Percentiles rank a stretch among this genome's conserved stretches.
Conservation (phyloP, 257 asterid genomes). For the Solanum sejunctum region DNA sequence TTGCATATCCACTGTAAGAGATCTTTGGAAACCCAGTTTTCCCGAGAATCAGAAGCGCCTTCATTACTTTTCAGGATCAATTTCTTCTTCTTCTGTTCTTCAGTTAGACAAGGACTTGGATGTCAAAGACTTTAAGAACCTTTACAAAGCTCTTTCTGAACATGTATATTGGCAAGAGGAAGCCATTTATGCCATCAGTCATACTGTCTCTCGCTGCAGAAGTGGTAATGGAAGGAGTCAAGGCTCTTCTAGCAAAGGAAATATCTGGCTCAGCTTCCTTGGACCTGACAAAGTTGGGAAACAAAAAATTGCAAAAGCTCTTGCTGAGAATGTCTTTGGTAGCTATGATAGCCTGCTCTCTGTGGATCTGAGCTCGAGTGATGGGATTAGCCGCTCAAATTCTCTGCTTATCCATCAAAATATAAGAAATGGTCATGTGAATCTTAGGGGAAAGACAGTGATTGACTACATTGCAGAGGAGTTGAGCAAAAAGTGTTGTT, state of each 20-base stretch:
- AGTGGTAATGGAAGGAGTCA: conserved; percentile 26
- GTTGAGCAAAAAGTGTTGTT: conserved; percentile 44
- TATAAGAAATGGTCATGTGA: conserved; percentile 15
- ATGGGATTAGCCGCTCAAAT: conserved; percentile 11
- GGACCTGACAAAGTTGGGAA: conserved; percentile 89
- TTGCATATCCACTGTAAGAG: conserved; percentile 19
- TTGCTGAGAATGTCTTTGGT: conserved; percentile 62
- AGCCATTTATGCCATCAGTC: conserved; percentile 50
- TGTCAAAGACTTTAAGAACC: conserved; percentile 33
- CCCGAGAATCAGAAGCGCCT: conserved; percentile 14
- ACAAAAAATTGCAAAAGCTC: conserved; percentile 51
- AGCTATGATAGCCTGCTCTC: conserved; percentile 29
- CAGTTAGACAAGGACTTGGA: conserved; percentile 21
- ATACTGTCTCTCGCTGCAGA: conserved; percentile 37
- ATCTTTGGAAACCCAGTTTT: conserved; percentile 16
- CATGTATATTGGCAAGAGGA: conserved; percentile 70
- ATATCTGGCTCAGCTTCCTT: conserved; percentile 63
- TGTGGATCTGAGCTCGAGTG: conserved; percentile 38
- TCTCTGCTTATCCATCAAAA: conserved; percentile 31
- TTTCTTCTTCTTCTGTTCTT: conserved; percentile 26
- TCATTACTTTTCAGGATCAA: conserved; percentile 17
- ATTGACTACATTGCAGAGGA: conserved; percentile 71
- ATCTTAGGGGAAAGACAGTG: conserved; percentile 49
- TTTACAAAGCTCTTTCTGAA: conserved; percentile 51
- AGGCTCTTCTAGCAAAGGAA: conserved; percentile 43